A percentile compares a stretch with the other conserved stretches of the same genome.
phyloP scores from a whole-genome alignment of 768 basidiomycete genomes.

The Agrocybe chaxingu region DNA sequence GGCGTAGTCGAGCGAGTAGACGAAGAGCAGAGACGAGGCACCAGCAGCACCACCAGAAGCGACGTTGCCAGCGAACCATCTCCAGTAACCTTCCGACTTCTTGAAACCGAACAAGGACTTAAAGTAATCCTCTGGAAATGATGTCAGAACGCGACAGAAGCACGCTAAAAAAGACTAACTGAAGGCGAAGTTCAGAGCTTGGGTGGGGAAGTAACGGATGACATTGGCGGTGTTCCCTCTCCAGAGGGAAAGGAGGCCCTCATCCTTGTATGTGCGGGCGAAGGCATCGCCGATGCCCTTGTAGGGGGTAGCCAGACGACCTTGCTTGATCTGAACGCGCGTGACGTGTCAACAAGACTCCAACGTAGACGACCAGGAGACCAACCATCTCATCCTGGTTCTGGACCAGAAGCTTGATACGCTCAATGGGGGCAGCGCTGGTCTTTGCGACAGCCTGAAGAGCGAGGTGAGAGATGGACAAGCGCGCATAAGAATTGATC shows the following conservation, averaged over 20 bases:
- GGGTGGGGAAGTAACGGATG: constrained; percentile 99
- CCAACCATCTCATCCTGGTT: constrained; percentile 99
- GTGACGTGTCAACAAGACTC: constrained; percentile 31
- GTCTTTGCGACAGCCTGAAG: constrained; percentile 96
- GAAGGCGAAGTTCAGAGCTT: constrained; percentile 99
- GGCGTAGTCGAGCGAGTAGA: constrained; percentile 99
- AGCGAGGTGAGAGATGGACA: constrained; percentile 15
- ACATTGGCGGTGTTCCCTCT: constrained; percentile 99
- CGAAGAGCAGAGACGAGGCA: constrained; percentile 97
- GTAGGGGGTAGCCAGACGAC: constrained; percentile 94
- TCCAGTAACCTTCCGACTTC: constrained; percentile 97
- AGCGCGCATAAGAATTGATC: constrained; percentile 23
- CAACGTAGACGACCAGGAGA: constrained; percentile 8
- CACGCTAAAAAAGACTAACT: constrained; percentile 52
- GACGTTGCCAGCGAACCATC: constrained; percentile 97
- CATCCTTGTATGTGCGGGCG: constrained; percentile 86
- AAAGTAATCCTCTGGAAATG: constrained; percentile 86
- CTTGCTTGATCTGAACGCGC: constrained; percentile 87
- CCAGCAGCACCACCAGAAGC: constrained; percentile 99
- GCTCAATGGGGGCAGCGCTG: constrained; percentile 98
- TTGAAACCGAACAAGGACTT: constrained; percentile 99
- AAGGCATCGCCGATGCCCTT: constrained; percentile 96
- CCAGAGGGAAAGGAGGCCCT: constrained; percentile 96
- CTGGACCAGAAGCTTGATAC: constrained; percentile 97
- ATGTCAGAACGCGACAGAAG: constrained; percentile 4